These are phyloP conservation scores for Cordyceps cicadae DNA, from an alignment of 2,329 filamentous ascomycete genomes.

Conservation along the genomic window DNA sequence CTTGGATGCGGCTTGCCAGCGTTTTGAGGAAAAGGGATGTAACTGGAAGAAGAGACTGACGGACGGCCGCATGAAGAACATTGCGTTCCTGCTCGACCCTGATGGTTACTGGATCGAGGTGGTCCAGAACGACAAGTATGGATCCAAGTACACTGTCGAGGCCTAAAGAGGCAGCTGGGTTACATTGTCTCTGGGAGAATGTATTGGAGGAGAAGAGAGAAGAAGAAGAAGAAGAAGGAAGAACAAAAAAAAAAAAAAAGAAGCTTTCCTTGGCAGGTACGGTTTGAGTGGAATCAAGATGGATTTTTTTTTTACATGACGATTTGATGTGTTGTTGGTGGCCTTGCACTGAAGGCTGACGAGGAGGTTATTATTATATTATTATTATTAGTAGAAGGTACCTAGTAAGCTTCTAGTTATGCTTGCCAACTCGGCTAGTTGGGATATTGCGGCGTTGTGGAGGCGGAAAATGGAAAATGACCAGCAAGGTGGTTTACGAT, in stretches of 20 bases:
- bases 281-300: not conserved
- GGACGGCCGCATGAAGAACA: constrained; percentile 86
- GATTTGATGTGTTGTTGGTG: too few relatives aligned
- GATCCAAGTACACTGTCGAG: constrained; percentile 44
- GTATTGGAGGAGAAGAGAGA: not conserved
- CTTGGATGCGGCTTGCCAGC: constrained; percentile 75
- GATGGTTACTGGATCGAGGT: constrained; percentile 78
- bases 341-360: not conserved
- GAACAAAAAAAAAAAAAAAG: not conserved
- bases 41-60: constrained; percentile 94
- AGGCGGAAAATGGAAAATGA: not conserved
- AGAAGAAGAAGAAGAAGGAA: not conserved
- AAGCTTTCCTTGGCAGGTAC: not conserved
- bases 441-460: not conserved
- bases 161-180: not conserved
- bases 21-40: constrained; percentile 74
- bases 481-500: not conserved
- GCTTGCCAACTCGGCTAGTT: not conserved
- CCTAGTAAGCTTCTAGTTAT: constrained; percentile 7
- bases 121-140: constrained; percentile 69
- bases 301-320: not conserved
- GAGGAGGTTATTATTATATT: too few relatives aligned
- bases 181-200: not conserved
- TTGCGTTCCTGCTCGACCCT: constrained; percentile 85
- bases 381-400: too few relatives aligned